Evolutionary conservation across 805 yeast species (phyloP).

Genomic region (Sungouiozyma ichnusensis): DNA sequence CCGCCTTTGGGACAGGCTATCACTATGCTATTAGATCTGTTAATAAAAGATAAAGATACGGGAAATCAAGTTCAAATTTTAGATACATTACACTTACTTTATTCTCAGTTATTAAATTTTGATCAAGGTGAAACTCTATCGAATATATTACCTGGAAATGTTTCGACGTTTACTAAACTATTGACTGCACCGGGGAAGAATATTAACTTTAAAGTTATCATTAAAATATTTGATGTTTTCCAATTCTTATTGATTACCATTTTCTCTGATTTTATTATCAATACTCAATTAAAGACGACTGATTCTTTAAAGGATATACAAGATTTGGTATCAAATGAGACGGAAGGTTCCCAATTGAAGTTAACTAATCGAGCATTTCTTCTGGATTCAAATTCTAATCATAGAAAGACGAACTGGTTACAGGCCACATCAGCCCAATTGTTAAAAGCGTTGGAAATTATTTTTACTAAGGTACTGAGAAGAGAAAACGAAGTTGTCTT

Average conservation of each 20-base stretch:
- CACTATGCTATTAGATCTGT: slow-evolving; percentile 32
- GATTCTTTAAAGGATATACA: slow-evolving; percentile 11
- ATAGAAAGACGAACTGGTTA: slow-evolving; percentile 46
- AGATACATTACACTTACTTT: slow-evolving; percentile 28
- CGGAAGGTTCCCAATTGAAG: slow-evolving; percentile 2
- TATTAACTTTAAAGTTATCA: slow-evolving; percentile 32
- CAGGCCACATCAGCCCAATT: slow-evolving; percentile 42
- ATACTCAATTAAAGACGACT: slow-evolving; percentile 8
- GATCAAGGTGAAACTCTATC: slow-evolving; percentile 41
- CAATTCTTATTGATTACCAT: slow-evolving; percentile 25
- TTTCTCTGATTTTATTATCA: slow-evolving; percentile 35
- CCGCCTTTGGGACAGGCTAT: slow-evolving; percentile 41
- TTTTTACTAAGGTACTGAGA: slow-evolving; percentile 20
- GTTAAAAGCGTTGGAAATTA: slow-evolving; percentile 33
- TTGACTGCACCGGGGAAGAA: slow-evolving; percentile 24
- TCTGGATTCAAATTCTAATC: slow-evolving; percentile 6
- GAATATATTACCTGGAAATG: slow-evolving; percentile 41
- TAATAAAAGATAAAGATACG: slow-evolving; percentile 16
- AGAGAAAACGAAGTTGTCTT: slow-evolving; percentile 16
- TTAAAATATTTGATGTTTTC: slow-evolving; percentile 26
- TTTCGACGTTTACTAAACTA: slow-evolving; percentile 35
- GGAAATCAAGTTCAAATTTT: slow-evolving; percentile 29
- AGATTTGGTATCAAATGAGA: slow-evolving; percentile 8
- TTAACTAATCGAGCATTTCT: neutral
- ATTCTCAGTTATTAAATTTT: slow-evolving; percentile 21